Base-by-base conservation (phyloP, 495 filamentous ascomycete genomes). In the Penicillium desertorum region DNA sequence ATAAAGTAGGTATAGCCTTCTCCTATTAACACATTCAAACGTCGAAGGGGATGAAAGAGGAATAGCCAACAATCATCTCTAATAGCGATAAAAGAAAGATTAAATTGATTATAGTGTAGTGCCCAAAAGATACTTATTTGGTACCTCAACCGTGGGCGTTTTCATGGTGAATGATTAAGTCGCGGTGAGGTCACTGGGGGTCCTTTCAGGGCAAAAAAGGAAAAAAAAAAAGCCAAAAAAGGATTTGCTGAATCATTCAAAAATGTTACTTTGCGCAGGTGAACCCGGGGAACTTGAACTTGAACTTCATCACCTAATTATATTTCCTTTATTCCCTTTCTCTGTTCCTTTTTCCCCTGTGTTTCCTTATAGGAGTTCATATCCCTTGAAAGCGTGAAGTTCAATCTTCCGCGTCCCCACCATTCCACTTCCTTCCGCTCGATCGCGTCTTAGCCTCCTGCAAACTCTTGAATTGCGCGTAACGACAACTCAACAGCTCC, bases 371-470 rank as follows among this genome's bases (percentile, higher is more conserved):
- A 44, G 17, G 42, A 8, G 45, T 42, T 42, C 30, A 34, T 34
- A 53, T 53, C 51, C 51, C 51, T 53, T 54, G 42, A 48, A 48
- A 48, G 45, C 45, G 50, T 52, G 50, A 41, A 42, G 30, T 52
- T 42, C 19, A 16, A 45, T 36, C 9, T 45, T 17, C 51, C 37
- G 37, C 39, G 54, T 48, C 45, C 54, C 54, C 54, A 56, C 54
- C 45, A 48, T 57, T 57, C 45, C 54, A 49, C 54, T 57, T 50
- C 37, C 45, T 57, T 57, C 54, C 54, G 54, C 45, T 50, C 54
- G 23, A 56, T 56, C 54, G 54, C 54, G 54, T 57, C 54, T 57
- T 57, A 43, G 34, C 45, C 54, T 57, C 46, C 54, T 57, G 54
- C 54, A 57, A 57, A 57, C 45, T 50, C 45, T 57, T 37, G 45